Base-by-base conservation (phyloP, 805 yeast species). In the Tetrapisispora namnaoensis region DNA sequence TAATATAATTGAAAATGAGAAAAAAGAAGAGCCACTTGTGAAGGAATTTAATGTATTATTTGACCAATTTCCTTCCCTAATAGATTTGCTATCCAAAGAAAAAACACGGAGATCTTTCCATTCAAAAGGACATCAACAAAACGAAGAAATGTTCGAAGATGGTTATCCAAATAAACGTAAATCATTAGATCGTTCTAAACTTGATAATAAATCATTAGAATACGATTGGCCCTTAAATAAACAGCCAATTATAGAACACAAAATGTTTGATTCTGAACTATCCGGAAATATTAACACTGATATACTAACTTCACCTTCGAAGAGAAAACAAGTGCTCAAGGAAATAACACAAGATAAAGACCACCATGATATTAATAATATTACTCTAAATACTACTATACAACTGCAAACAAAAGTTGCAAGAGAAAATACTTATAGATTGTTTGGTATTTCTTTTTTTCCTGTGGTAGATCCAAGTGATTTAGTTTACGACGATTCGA, bases 381-480 rank as follows among this genome's bases (percentile, higher is more conserved):
- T 14, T 11, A 10, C 22, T 20, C 16, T n/a, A 11, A 38, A 21
- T 27, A n/a, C 17, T 3, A 13, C 21, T 27, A 20, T 28, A 18
- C 11, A 20, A 17, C 20, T 42, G 4, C 37, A 42, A 16, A 18
- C 8, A 3, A 53, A 58, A 21, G 59, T 67, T 1, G 37, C 56
- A 1, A 16, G 63, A 10, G 73, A 70, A 51, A 69, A 67, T 50
- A 53, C 60, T 4, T 70, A 62, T 45, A 59, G 74, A 46, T 54
- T 67, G 56, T 63, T 69, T 56, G 75, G 75, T 0, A 65, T 69
- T 2, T 69, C 72, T 3, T 60, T 62, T 10, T 70, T 71, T 49
- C 74, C 74, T 0, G 58, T 69, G 1, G 61, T 61, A 13, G 71
- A 69, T 44, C 72, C 73, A 4, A 50, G 61, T n/a, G 62, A 62